A percentile compares a stretch with the other conserved stretches of the same genome.
phyloP scores from a whole-genome alignment of 331 rosid species.

The Rhamnella rubrinervis region DNA sequence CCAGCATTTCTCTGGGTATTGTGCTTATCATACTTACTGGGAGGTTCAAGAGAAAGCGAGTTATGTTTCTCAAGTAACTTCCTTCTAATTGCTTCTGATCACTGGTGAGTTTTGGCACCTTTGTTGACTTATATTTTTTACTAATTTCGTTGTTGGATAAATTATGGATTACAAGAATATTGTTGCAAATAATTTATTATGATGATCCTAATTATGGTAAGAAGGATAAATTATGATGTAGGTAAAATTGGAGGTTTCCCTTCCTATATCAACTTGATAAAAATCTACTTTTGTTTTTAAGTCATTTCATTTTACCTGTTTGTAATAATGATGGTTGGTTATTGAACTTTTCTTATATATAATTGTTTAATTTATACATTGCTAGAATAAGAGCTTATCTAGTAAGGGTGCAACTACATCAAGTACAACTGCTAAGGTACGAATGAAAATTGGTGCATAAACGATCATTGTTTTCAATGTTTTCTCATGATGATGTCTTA shows the following conservation, averaged over 20 bases:
- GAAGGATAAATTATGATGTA: too few species aligned
- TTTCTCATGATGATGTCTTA: neutral
- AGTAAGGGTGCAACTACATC: slow-evolving; percentile 62
- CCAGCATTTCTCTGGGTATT: slow-evolving; percentile 28
- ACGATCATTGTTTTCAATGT: slow-evolving; percentile 8
- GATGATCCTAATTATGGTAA: too few species aligned
- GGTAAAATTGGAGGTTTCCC: too few species aligned
- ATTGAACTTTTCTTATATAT: neutral
- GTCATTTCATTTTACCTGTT: neutral
- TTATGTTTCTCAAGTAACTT: slow-evolving; percentile 35
- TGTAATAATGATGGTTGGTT: neutral
- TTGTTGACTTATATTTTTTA: neutral
- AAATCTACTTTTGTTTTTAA: too few species aligned
- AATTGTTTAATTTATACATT: slow-evolving; percentile 1
- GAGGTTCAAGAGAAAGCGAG: slow-evolving; percentile 37
- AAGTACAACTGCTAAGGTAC: slow-evolving; percentile 54
- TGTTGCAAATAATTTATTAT: too few species aligned
- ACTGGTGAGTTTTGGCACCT: slow-evolving; percentile 14
- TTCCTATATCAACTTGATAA: too few species aligned
- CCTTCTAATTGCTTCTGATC: slow-evolving; percentile 32
- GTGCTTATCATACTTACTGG: slow-evolving; percentile 33
- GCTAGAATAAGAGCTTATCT: slow-evolving; percentile 60
- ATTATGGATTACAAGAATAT: too few species aligned
- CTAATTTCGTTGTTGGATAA: neutral
- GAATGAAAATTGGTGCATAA: slow-evolving; percentile 17